Percentiles rank a stretch among this genome's conserved stretches.
Conservation (phyloP, 495 filamentous ascomycete species). For the Penicillium ochrochloron region DNA sequence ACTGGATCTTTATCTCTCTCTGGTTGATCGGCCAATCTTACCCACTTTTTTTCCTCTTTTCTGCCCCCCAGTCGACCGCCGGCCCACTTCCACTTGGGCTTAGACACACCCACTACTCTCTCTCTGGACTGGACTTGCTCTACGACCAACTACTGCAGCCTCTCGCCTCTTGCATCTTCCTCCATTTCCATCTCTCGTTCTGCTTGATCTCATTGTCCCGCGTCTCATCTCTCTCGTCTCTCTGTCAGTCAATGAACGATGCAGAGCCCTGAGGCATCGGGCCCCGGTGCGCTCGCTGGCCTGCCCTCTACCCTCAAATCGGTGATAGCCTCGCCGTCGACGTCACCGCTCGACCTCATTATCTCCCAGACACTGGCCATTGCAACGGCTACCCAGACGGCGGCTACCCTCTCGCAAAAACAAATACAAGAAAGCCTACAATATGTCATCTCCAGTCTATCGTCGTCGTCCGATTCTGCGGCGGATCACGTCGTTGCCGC, state of each 20-base stretch:
- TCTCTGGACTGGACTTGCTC: background rate
- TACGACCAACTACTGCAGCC: background rate
- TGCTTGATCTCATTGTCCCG: conserved; percentile 9
- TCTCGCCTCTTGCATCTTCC: background rate
- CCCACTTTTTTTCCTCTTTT: conserved; percentile 1
- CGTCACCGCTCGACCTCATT: conserved; percentile 39
- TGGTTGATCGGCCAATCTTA: conserved; percentile 2
- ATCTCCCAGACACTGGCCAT: conserved; percentile 14
- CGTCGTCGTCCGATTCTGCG: conserved; percentile 29
- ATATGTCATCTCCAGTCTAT: conserved; percentile 38
- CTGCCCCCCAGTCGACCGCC: background rate
- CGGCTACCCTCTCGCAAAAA: conserved; percentile 28
- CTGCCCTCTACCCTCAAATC: conserved; percentile 44
- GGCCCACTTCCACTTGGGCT: conserved; percentile 8
- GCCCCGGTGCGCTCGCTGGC: conserved; percentile 44
- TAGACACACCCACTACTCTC: conserved; percentile 4
- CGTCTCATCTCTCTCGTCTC: background rate
- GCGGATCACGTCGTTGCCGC: conserved; percentile 32
- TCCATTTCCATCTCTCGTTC: conserved; percentile 5
- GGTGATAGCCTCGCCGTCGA: conserved; percentile 39
- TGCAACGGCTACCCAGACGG: conserved; percentile 19
- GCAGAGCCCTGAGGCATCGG: conserved; percentile 51
- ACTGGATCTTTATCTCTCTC: background rate
- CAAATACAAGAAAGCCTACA: conserved; percentile 37
- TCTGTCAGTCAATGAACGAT: conserved; percentile 48